Base-by-base conservation (phyloP, 2,329 filamentous ascomycete species). In the Ceratocystis lukuohia region DNA sequence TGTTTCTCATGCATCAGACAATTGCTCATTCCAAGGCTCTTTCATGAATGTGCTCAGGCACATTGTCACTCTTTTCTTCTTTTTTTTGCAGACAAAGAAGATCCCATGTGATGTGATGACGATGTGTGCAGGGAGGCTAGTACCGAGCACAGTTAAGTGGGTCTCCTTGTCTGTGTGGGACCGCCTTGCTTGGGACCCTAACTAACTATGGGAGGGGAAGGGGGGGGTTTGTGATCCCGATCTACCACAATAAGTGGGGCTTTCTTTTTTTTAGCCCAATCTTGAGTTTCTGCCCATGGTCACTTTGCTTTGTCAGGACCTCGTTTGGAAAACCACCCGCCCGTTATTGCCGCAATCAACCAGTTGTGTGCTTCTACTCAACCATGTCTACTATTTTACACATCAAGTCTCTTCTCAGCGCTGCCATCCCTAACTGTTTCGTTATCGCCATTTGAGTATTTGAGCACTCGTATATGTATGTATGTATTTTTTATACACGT, bases 41-140 rank as follows among this genome's bases (percentile, higher is more conserved):
- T 15, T 25, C 3, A 7, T 20, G 25, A 41, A 22, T 7, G 22
- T 22, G 41, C n/a, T 4, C 1, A 45, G 8, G 20, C n/a, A 44
- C 28, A 59, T 17, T 7, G 56, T 37, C 17, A 37, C 56, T 48
- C 48, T 50, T 50, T n/a, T 25, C 37, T 28, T 63, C 25, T 62
- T n/a, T 22, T 37, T 48, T 48, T 50, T 63, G 5, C 30, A 33
- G 8, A 20, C 44, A 63, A 63, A 50, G 28, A 37, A 30, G 17
- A 59, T 59, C 28, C 28, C 28, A 2, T 59, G 56, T 59, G 28
- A 59, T 59, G 56, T 59, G 56, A 59, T 33, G 56, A 59, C 56
- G 56, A 59, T 59, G 56, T 59, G 56, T 59, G 25, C 56, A 59
- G 56, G 56, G 56, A 59, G 56, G 25, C 56, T 37, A 59, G 20